phyloP scores from a whole-genome alignment of 2,329 filamentous ascomycete genomes.

The Pseudonectria foliicola region DNA sequence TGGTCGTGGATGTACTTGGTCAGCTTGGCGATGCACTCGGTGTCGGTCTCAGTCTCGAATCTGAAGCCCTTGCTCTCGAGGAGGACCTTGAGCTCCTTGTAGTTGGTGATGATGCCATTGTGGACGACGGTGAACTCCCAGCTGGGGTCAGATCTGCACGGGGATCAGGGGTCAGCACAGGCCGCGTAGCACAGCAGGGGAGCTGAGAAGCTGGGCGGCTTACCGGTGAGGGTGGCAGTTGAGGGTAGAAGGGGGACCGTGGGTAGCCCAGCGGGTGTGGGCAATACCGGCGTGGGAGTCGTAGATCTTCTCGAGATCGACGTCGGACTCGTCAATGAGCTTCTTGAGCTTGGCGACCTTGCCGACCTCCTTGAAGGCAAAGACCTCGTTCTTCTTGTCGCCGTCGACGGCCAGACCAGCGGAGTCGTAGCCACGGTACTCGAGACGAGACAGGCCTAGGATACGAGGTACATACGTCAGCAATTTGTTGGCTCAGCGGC shows the following conservation, averaged over 20 bases:
- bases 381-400: conserved; percentile 97
- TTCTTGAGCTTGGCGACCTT: conserved; percentile 96
- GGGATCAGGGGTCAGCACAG: conserved; percentile 12
- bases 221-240: conserved; percentile 99
- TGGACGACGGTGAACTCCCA: conserved; percentile 98
- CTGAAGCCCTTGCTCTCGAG: conserved; percentile 91
- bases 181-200: conserved; percentile 4
- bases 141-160: conserved; percentile 71
- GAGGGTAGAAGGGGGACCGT: conserved; percentile 83
- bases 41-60: conserved; percentile 99
- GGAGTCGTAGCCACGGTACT: conserved; percentile 98
- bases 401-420: conserved; percentile 93
- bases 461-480: conserved; percentile 21
- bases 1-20: conserved; percentile 97
- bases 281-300: conserved; percentile 98
- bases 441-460: conserved; percentile 82
- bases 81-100: conserved; percentile 97
- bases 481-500: conserved; percentile 3
- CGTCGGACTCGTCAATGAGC: conserved; percentile 76
- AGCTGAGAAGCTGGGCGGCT: conserved; percentile 20
- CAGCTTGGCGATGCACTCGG: conserved; percentile 98
- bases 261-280: conserved; percentile 98
- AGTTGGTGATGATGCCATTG: conserved; percentile 99
- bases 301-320: conserved; percentile 87
- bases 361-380: conserved; percentile 98